Percentiles rank a stretch among this genome's conserved stretches.
These are phyloP conservation scores for Didymella glomerata DNA, from an alignment of 2,329 filamentous ascomycete genomes.

Conservation along the genomic window DNA sequence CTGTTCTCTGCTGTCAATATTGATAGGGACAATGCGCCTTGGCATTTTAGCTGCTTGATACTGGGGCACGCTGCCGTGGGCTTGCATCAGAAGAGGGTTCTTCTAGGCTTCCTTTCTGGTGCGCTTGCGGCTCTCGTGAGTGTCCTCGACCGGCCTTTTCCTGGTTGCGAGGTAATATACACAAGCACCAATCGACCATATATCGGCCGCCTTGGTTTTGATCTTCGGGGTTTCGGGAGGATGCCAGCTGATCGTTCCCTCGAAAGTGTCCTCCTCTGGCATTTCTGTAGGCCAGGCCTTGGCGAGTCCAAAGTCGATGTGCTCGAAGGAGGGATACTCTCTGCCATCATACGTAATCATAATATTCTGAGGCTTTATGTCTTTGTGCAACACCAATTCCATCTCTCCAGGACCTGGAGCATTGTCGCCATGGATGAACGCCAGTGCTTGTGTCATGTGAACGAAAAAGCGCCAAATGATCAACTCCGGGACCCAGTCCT, in stretches of 20 bases:
- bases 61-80: not conserved
- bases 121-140: not conserved
- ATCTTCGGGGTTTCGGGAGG: conserved; percentile 43
- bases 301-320: conserved; percentile 39
- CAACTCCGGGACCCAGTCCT: conserved; percentile 37
- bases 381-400: conserved; percentile 27
- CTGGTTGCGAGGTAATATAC: conserved; percentile 42
- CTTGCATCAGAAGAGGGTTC: conserved; percentile 3
- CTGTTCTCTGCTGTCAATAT: conserved; percentile 31
- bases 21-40: conserved; percentile 33
- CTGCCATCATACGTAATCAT: conserved; percentile 34
- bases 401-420: conserved; percentile 18
- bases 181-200: conserved; percentile 46
- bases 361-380: conserved; percentile 45
- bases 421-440: conserved; percentile 34
- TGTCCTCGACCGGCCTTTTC: conserved; percentile 25
- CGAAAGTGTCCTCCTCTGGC: not conserved
- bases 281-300: conserved; percentile 5
- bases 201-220: conserved; percentile 38
- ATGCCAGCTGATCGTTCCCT: conserved; percentile 39
- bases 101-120: not conserved
- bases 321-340: conserved; percentile 39
- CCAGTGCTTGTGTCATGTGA: conserved; percentile 41
- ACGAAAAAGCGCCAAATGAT: conserved; percentile 42
- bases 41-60: conserved; percentile 33